Evolutionary conservation across 495 filamentous ascomycete species (phyloP), one percentile per base, ranked within the genome.

Genomic region (Haplographium delicatum): DNA sequence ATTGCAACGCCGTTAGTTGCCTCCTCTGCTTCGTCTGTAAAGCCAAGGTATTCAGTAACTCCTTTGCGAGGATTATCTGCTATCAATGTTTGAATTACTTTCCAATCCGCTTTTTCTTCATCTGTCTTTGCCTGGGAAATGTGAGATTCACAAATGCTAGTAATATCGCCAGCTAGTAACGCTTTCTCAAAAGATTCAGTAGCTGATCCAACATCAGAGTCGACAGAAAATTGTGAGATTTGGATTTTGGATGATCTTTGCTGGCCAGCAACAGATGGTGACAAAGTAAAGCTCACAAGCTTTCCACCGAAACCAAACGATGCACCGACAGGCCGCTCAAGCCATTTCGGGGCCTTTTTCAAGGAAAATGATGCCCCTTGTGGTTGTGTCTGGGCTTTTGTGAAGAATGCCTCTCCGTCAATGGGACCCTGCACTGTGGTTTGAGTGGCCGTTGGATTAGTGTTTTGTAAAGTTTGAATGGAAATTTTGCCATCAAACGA

Each of bases 281-380:
- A 64, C 39, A 72, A 66, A 33, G 77, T 78, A 56, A 97, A 84
- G 39, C 80, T 87, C 18, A 96, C 79, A 1, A 99, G 73, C 68
- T 95, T 93, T 25, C 93, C 93, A 43, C 93, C 93, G 66, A 96
- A 99, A 4, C 91, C 93, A 68, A 99, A 99, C 0, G 91, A 88
- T 18, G 84, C 91, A 54, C 88, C 85, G 46, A 83, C 82, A 7
- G 94, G 90, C 27, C 84, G 75, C 67, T 95, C 83, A 16, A 95
- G 69, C 93, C 93, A 99, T 55, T 83, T 89, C 5, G 93, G 93
- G 4, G 93, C 81, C 60, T 93, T 88, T 15, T 81, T 70, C 22
- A 99, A 75, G 7, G 88, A 85, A 69, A 97, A 97, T 11, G 82
- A 85, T 22, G 86, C 84, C 25, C 86, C 88, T 65, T 96, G 91